Percentiles rank a stretch among this genome's conserved stretches.
Conservation (phyloP, 2,329 filamentous ascomycete species). For the Sclerotiophoma versabilis region DNA sequence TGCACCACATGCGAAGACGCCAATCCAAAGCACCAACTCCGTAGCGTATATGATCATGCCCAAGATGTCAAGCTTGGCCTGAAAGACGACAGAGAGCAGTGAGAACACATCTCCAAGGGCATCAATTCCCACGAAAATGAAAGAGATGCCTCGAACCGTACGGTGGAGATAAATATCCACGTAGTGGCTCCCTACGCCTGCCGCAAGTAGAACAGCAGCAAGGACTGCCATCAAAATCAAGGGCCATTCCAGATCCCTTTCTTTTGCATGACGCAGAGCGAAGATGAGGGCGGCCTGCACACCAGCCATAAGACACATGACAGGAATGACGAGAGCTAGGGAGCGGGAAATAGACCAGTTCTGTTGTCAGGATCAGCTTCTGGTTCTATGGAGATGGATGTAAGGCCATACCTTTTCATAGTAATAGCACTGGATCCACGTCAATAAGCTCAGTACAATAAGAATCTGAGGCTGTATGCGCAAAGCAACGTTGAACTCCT, state of each 20-base stretch:
- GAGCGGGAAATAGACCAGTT: constrained; percentile 62
- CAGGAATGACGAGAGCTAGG: constrained; percentile 56
- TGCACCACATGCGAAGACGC: constrained; percentile 69
- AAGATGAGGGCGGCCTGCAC: constrained; percentile 67
- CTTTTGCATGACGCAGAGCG: constrained; percentile 57
- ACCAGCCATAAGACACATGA: constrained; percentile 65
- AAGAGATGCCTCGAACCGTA: constrained; percentile 74
- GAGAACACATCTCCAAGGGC: constrained; percentile 73
- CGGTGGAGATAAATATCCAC: constrained; percentile 72
- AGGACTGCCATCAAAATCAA: constrained; percentile 71
- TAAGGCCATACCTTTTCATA: constrained; percentile 52
- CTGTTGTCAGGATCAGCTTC: constrained; percentile 37
- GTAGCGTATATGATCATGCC: constrained; percentile 72
- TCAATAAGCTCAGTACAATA: constrained; percentile 59
- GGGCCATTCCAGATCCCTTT: constrained; percentile 64
- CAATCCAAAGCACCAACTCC: constrained; percentile 71
- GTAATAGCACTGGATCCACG: constrained; percentile 65
- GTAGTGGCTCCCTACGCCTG: constrained; percentile 73
- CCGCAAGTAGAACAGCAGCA: constrained; percentile 67
- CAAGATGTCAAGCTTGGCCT: constrained; percentile 64
- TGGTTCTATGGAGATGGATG: too few relatives aligned
- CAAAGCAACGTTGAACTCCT: constrained; percentile 61
- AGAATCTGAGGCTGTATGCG: constrained; percentile 65
- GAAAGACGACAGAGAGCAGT: constrained; percentile 69
- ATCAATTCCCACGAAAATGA: constrained; percentile 74